Evolutionary conservation across 2,329 filamentous ascomycete species (phyloP), one percentile per base, ranked within the genome.

Genomic region (Chaetomium olivaceum): DNA sequence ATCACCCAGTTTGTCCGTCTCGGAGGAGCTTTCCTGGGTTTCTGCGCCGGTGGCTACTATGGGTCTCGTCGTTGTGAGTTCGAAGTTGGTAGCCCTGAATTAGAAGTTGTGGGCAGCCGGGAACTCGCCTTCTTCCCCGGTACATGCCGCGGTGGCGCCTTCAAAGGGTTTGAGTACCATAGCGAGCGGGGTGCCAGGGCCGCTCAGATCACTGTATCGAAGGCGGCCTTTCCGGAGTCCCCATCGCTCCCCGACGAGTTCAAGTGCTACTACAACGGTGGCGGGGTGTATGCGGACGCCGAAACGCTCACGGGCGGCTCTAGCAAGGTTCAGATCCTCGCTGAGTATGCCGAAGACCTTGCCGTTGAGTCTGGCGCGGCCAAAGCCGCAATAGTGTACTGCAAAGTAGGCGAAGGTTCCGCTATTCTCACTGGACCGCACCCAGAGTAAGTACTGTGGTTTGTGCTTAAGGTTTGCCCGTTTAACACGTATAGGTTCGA

Each of bases 21-120:
- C 33, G 95, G 95, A 31, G 95, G 95, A 19, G 82, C 86, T 0
- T 99, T 95, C 74, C 84, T 99, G 1, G 95, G 95, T 0, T 89
- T 99, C 72, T 99, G 95, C 75, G 95, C 95, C 2, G 95, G 95
- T 5, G 95, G 91, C 12, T 99, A 99, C 79, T 99, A 97, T 73
- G 95, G 90, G 25, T 88, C 85, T 70, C 82, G 83, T 48, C 84
- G 83, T 68, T 97, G 94, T 75, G 95, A 99, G 76, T 99, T 98
- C 69, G 94, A 98, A 78, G 89, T 95, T 14, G 92, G 93, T 2
- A 88, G 95, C 74, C 85, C 84, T 70, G 83, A 85, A 1, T 85
- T 98, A 79, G 92, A 96, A 74, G 94, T 99, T 3, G 80, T 96
- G 31, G 95, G 95, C 0, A 84, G 88, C 55, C 84, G 95, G 48